Conservation (phyloP, 148 eudicot species). For the Silene uniflora region DNA sequence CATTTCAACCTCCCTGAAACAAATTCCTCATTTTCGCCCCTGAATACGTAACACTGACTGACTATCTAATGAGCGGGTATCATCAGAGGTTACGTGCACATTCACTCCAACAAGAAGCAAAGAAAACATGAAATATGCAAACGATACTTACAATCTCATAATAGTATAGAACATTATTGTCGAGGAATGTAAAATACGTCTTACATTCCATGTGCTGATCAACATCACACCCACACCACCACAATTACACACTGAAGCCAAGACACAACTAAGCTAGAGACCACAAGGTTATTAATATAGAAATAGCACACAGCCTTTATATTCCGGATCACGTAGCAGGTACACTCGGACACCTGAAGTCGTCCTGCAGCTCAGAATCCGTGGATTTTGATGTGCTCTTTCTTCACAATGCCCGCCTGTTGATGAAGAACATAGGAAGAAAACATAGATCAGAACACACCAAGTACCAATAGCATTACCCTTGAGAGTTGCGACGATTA, state of each 20-base stretch:
- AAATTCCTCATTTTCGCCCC: not conserved
- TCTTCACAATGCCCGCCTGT: conserved; percentile 94
- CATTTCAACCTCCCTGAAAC: too few relatives aligned
- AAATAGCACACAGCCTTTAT: conserved; percentile 8
- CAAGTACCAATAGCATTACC: not conserved
- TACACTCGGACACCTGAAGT: not conserved
- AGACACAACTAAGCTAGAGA: conserved; percentile 13
- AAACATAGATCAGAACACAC: not conserved
- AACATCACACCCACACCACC: conserved; percentile 23
- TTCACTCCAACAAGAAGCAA: not conserved
- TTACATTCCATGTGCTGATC: conserved; percentile 24
- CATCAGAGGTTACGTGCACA: too few relatives aligned
- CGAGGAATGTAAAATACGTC: conserved; percentile 18
- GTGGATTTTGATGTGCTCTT: conserved; percentile 85
- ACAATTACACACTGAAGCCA: conserved; percentile 21
- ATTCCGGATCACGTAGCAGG: conserved; percentile 1
- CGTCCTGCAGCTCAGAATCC: conserved; percentile 51
- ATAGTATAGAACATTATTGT: conserved; percentile 20
- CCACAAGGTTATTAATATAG: conserved; percentile 13
- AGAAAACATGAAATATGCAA: conserved; percentile 1
- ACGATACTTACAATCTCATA: conserved; percentile 18
- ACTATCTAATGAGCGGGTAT: not conserved
- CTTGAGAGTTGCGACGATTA: too few relatives aligned
- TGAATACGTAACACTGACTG: too few relatives aligned
- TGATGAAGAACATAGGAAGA: not conserved